Conservation (phyloP, 2,329 filamentous ascomycete species). For the Microsporum ferrugineum region DNA sequence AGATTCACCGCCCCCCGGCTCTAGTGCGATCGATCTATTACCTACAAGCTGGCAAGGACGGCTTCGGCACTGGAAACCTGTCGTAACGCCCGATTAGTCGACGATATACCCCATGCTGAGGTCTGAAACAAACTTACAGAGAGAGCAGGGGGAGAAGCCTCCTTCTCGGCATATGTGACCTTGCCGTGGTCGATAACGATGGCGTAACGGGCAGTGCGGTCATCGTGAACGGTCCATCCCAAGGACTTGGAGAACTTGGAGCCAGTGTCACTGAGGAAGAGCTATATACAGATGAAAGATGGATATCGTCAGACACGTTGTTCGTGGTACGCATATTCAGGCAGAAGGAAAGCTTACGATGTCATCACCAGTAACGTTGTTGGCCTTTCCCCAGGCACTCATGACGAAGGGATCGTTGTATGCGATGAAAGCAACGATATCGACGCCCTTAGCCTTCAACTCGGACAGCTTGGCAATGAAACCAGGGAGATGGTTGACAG, state of each 20-base stretch:
- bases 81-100: slow-evolving; percentile 1
- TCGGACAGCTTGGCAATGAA: slow-evolving; percentile 62
- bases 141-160: slow-evolving; percentile 33
- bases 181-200: slow-evolving; percentile 75
- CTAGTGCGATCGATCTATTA: not conserved
- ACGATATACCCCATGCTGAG: not conserved
- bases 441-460: slow-evolving; percentile 69
- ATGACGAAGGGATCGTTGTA: slow-evolving; percentile 81
- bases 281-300: slow-evolving; percentile 27
- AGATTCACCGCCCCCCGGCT: not conserved
- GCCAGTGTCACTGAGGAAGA: slow-evolving; percentile 66
- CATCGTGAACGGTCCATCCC: slow-evolving; percentile 61
- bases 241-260: slow-evolving; percentile 65
- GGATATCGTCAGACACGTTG: not conserved
- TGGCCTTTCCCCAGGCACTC: slow-evolving; percentile 84
- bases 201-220: slow-evolving; percentile 67
- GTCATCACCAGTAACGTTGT: slow-evolving; percentile 60
- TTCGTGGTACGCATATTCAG: not conserved
- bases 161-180: slow-evolving; percentile 67
- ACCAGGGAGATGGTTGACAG: slow-evolving; percentile 65
- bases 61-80: slow-evolving; percentile 31
- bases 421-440: slow-evolving; percentile 68
- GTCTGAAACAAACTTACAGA: slow-evolving; percentile 13
- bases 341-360: slow-evolving; percentile 38
- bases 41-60: slow-evolving; percentile 31